These are phyloP conservation scores for Daphne laureola DNA, from an alignment of 441 rosid species.

Conservation along the genomic window DNA sequence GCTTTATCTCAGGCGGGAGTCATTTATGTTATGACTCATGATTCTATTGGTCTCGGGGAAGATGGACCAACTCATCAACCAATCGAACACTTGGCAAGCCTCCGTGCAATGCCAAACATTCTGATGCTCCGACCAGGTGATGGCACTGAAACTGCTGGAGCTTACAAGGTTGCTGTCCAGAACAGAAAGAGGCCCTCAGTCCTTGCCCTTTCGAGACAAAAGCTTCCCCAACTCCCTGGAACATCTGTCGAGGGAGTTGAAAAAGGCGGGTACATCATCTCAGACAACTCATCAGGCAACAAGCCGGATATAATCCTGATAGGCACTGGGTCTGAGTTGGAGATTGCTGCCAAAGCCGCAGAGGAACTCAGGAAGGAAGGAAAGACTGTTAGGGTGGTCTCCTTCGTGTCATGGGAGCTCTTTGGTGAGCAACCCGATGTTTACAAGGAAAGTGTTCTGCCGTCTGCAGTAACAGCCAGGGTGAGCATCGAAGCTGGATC, in stretches of 20 bases:
- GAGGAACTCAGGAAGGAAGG: constrained; percentile 77
- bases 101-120: constrained; percentile 93
- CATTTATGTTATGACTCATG: constrained; percentile 90
- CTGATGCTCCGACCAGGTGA: constrained; percentile 91
- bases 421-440: constrained; percentile 62
- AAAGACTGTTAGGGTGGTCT: constrained; percentile 73
- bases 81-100: constrained; percentile 84
- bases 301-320: constrained; percentile 75
- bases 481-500: constrained; percentile 87
- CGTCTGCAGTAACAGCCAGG: constrained; percentile 58
- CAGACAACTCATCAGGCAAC: constrained; percentile 74
- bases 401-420: constrained; percentile 83
- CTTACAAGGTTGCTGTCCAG: constrained; percentile 62
- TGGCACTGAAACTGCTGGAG: constrained; percentile 86
- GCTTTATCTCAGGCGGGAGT: constrained; percentile 73
- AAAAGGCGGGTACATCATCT: constrained; percentile 72
- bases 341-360: constrained; percentile 67
- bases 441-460: constrained; percentile 83
- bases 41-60: constrained; percentile 94
- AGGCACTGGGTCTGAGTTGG: constrained; percentile 85
- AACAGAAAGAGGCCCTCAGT: constrained; percentile 75
- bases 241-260: constrained; percentile 74
- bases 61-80: constrained; percentile 98
- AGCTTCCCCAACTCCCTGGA: constrained; percentile 73
- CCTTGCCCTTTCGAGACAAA: constrained; percentile 80